Evolutionary conservation across 2,329 filamentous ascomycete genomes (phyloP).

Genomic region (Coniosporium tulheliwenetii): DNA sequence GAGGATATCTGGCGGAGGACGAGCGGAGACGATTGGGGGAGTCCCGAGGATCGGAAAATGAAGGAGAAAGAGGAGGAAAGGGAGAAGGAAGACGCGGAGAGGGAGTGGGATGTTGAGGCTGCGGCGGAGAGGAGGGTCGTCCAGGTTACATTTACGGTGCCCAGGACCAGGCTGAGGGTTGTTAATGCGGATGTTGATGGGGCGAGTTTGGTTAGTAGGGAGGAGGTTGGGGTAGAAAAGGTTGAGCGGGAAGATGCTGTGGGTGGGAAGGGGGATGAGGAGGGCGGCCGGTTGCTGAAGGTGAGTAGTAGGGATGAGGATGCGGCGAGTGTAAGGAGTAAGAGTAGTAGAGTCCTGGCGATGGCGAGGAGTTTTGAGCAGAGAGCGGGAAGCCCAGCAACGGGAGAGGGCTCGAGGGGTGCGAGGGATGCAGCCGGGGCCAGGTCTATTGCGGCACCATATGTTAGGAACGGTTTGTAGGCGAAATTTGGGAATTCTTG

Average conservation of each 20-base stretch:
- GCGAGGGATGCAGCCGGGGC: too few species aligned
- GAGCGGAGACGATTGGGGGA: conserved; percentile 20
- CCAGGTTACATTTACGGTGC: conserved; percentile 78
- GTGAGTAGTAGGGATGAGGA: too few species aligned
- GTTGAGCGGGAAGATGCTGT: not conserved
- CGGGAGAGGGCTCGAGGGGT: too few species aligned
- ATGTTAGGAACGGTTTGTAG: too few species aligned
- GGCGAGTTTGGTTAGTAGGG: conserved; percentile 12
- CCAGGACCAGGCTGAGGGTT: conserved; percentile 71
- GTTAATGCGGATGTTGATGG: conserved; percentile 57
- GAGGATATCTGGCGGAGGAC: conserved; percentile 9
- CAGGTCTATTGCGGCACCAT: too few species aligned
- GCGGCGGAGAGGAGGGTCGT: conserved; percentile 30
- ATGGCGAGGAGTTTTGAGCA: too few species aligned
- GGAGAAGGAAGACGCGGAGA: conserved; percentile 16
- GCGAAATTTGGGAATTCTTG: too few species aligned
- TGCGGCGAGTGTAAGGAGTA: too few species aligned
- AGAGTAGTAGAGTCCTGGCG: too few species aligned
- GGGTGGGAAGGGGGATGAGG: not conserved
- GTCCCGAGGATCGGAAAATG: conserved; percentile 16
- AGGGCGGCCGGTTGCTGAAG: too few species aligned
- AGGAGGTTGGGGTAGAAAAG: conserved; percentile 1
- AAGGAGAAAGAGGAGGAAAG: conserved; percentile 7
- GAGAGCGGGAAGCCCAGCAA: too few species aligned
- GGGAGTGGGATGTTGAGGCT: conserved; percentile 35